Evolutionary conservation across 495 filamentous ascomycete genomes (phyloP).

Genomic region (Annulohypoxylon maeteangense): DNA sequence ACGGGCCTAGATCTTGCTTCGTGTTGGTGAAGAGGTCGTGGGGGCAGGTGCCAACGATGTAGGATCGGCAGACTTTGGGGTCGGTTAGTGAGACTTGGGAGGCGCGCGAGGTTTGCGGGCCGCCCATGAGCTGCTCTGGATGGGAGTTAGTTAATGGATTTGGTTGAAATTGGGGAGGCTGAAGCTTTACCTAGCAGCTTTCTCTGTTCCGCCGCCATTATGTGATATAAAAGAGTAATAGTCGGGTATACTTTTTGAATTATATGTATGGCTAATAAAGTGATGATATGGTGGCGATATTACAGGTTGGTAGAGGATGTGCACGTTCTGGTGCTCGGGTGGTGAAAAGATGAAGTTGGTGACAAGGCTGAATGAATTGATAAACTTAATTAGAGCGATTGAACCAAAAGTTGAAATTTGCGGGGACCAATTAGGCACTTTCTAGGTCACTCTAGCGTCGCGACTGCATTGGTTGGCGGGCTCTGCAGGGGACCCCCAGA

Average conservation of each 20-base stretch:
- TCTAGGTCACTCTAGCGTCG: conserved; percentile 18
- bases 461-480: conserved; percentile 14
- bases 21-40: conserved; percentile 99
- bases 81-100: conserved; percentile 89
- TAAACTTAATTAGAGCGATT: conserved; percentile 2
- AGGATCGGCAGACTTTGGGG: conserved; percentile 93
- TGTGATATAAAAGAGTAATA: conserved; percentile 17
- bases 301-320: not conserved
- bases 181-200: conserved; percentile 79
- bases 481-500: conserved; percentile 18
- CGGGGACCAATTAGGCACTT: conserved; percentile 45
- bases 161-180: conserved; percentile 6
- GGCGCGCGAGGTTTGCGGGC: conserved; percentile 73
- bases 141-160: conserved; percentile 38
- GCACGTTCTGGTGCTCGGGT: not conserved
- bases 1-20: conserved; percentile 94
- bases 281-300: not conserved
- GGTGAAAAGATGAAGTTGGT: conserved; percentile 24
- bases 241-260: not conserved
- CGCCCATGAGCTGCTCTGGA: conserved; percentile 84
- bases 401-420: conserved; percentile 30
- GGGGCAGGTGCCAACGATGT: conserved; percentile 92
- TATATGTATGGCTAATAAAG: not conserved
- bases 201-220: conserved; percentile 93
- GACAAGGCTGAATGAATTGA: conserved; percentile 42